A percentile compares a stretch with the other conserved stretches of the same genome.
phyloP scores from a whole-genome alignment of 164 flowering plant genomes.

The Nymphaea colorata region DNA sequence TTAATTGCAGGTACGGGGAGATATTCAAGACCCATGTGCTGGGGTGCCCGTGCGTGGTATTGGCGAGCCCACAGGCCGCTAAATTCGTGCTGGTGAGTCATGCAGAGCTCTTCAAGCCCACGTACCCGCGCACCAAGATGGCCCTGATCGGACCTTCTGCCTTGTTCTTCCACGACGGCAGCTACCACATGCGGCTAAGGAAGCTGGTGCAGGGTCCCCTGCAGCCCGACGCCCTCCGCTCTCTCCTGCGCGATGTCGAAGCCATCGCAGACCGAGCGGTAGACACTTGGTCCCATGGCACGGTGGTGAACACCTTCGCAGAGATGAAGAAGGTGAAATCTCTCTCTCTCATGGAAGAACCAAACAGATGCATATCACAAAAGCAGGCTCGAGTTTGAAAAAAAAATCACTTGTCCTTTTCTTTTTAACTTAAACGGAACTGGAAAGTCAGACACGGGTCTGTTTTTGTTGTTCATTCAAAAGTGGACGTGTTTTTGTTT shows the following conservation, averaged over 20 bases:
- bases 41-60: constrained; percentile 75
- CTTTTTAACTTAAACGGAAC: neutral
- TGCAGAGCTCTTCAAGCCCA: constrained; percentile 80
- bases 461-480: too few species aligned
- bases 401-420: too few species aligned
- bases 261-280: constrained; percentile 23
- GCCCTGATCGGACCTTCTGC: constrained; percentile 66
- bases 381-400: too few species aligned
- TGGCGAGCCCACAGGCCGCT: constrained; percentile 80
- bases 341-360: neutral
- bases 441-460: neutral
- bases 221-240: neutral
- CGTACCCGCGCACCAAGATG: constrained; percentile 83
- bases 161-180: constrained; percentile 77
- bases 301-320: constrained; percentile 44
- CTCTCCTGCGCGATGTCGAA: constrained; percentile 33
- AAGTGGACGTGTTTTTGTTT: too few species aligned
- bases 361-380: neutral
- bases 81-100: constrained; percentile 53
- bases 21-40: constrained; percentile 79
- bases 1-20: constrained; percentile 55
- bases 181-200: constrained; percentile 53
- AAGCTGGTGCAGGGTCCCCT: constrained; percentile 58
- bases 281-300: constrained; percentile 40
- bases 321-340: constrained; percentile 69